phyloP scores from a whole-genome alignment of 805 yeast species.

The Wickerhamia fluorescens region DNA sequence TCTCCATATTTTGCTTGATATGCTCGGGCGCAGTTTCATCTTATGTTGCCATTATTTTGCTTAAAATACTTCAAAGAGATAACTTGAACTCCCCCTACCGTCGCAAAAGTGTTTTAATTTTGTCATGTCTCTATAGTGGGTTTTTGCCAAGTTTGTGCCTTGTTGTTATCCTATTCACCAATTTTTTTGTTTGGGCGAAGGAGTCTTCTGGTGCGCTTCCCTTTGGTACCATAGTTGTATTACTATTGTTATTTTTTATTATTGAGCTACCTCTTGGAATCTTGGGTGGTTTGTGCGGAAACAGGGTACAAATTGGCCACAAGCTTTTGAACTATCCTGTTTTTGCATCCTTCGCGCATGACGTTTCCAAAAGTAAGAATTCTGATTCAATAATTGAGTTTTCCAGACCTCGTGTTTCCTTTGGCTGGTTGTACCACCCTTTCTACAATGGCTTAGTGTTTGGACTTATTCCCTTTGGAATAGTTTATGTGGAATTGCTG shows the following conservation, averaged over 20 bases:
- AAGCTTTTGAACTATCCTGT: neutral
- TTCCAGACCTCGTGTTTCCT: neutral
- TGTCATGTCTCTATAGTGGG: conserved; percentile 28
- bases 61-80: conserved; percentile 44
- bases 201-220: conserved; percentile 74
- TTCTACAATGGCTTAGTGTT: conserved; percentile 36
- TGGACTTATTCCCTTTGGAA: conserved; percentile 73
- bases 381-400: conserved; percentile 2
- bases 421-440: conserved; percentile 16
- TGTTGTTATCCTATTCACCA: conserved; percentile 46
- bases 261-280: conserved; percentile 72
- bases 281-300: conserved; percentile 58
- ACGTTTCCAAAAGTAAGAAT: neutral
- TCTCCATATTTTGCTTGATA: conserved; percentile 54
- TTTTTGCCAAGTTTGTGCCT: conserved; percentile 43
- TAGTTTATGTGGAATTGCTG: conserved; percentile 71
- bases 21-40: conserved; percentile 73
- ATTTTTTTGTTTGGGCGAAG: conserved; percentile 67
- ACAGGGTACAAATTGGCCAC: conserved; percentile 12
- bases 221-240: conserved; percentile 60
- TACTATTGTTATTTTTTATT: conserved; percentile 53
- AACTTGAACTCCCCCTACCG: conserved; percentile 22
- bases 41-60: conserved; percentile 58
- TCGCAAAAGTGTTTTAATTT: conserved; percentile 6
- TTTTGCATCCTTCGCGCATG: conserved; percentile 4